These are phyloP conservation scores for Domatiomyces globalis DNA, from an alignment of 2,329 filamentous ascomycete species.

Conservation along the genomic window DNA sequence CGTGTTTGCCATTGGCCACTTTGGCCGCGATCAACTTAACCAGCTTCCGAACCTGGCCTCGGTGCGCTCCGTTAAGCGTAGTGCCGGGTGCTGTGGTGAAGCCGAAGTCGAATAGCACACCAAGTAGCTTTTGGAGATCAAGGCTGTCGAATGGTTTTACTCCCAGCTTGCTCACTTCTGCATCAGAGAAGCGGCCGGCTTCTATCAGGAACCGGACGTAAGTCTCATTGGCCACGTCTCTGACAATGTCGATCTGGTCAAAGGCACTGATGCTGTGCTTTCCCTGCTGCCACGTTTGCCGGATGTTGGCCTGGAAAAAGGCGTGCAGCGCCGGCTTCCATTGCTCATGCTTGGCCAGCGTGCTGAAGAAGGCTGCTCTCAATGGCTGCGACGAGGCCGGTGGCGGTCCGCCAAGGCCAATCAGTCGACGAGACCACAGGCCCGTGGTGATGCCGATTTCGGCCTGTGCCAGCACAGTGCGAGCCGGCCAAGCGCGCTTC, in stretches of 20 bases:
- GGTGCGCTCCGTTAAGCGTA: neutral
- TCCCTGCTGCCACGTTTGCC: slow-evolving; percentile 30
- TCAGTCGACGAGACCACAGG: neutral
- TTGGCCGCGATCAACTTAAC: neutral
- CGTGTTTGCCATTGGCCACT: neutral
- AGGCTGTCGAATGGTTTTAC: neutral
- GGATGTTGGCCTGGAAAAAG: slow-evolving; percentile 35
- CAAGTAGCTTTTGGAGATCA: neutral
- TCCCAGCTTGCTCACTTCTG: neutral
- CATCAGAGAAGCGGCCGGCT: neutral
- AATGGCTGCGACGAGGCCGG: neutral
- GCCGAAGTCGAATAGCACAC: neutral
- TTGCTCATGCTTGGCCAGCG: slow-evolving; percentile 16
- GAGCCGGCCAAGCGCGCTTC: slow-evolving; percentile 18
- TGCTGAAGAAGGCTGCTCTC: neutral
- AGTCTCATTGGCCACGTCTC: slow-evolving; percentile 37
- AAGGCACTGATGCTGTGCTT: slow-evolving; percentile 33
- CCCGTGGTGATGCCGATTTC: neutral
- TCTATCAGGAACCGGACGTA: slow-evolving; percentile 38
- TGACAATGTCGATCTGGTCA: slow-evolving; percentile 35
- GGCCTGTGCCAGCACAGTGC: slow-evolving; percentile 19
- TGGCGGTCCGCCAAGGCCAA: neutral
- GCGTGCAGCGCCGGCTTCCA: slow-evolving; percentile 31
- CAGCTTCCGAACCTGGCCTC: neutral
- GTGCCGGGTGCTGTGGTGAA: neutral